Base-by-base conservation (phyloP, 345 rosid species). In the Kandelia obovata region DNA sequence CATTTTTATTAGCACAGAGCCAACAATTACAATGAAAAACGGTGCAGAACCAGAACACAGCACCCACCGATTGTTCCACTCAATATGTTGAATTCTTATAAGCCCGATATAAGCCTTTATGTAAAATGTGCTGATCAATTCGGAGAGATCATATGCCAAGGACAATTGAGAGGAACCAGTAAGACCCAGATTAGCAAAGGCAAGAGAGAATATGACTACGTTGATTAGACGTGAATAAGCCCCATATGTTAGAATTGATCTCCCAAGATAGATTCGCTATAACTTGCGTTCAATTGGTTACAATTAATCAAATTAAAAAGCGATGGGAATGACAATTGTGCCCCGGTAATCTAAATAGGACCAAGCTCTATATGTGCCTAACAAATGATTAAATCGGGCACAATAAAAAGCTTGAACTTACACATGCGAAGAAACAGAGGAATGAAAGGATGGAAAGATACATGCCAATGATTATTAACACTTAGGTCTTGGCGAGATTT, bases 401-500 rank as follows among this genome's bases (percentile, higher is more conserved):
- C n/a, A 62, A 6, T 13, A 21, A 58, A 32, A 17, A 47, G 71
- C 58, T 23, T n/a, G 58, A 55, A 37, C 46, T 10, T 37, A 10
- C 0, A 37, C 15, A 15, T 10, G 46, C 15, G 15, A 37, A 37
- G 13, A 37, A 37, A 8, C 46, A 10, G 46, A 37, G 15, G 15
- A 10, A 37, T 37, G 46, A 10, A 37, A 10, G 5, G 15, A 37
- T 37, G 15, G 15, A 37, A 37, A 34, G 37, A 34, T 6, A 7
- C 57, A 21, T 26, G 27, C 23, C 21, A 55, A 55, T 23, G 20
- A 26, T 57, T 51, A n/a, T 62, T 83, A 93, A 96, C 98, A 85
- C 76, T 83, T 89, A 87, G 79, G 77, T 73, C 77, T 76, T 84
- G 61, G 89, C 83, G 79, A 93, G 78, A 69, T 51, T 83, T 65